Base-by-base conservation (phyloP, 2,329 filamentous ascomycete genomes). In the Hypomyces rosellus region DNA sequence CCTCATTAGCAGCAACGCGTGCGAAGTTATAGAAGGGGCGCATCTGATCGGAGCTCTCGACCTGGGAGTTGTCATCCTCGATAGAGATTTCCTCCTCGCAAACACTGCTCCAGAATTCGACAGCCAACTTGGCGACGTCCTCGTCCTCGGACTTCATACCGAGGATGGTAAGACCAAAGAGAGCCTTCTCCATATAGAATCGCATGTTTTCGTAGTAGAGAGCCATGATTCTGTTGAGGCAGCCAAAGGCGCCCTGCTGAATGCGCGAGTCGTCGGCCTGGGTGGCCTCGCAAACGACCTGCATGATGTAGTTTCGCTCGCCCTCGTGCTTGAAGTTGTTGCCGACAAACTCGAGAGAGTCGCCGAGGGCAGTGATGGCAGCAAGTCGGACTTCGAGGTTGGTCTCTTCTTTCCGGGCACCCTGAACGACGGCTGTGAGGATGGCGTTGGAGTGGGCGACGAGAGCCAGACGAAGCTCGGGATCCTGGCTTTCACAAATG, bases 51-150 rank as follows among this genome's bases (percentile, higher is more conserved):
- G 86, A 82, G 63, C 82, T 89, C 63, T 95, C 89, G 52, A 78
- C 72, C 67, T 78, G 64, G 25, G 84, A 80, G 69, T 99, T 99
- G 70, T 99, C 93, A 65, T 99, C 93, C 66, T 99, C 93, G 63
- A 99, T 97, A 57, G 86, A 86, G 61, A 96, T 92, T 71, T 99
- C 93, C 73, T 99, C 93, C 69, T 99, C 93, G 70, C 93, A 99
- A 45, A 99, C 93, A n/a, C 93, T 96, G 76, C 92, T 97, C 93
- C 93, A 99, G 75, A 99, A 99, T 69, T 99, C 93, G 59, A 99
- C 90, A 36, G 93, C 93, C 50, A 99, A 80, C 79, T 99, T 99
- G 55, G 93, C 88, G 48, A 99, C 93, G 67, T 99, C 93, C 70
- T 99, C 93, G 61, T 99, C 93, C 7, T 91, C 86, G 62, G 84